Percentiles rank a stretch among this genome's conserved stretches.
These are phyloP conservation scores for Eimeria sp. DNA, from an alignment of 169 alveolate genomes.

Conservation along the genomic window DNA sequence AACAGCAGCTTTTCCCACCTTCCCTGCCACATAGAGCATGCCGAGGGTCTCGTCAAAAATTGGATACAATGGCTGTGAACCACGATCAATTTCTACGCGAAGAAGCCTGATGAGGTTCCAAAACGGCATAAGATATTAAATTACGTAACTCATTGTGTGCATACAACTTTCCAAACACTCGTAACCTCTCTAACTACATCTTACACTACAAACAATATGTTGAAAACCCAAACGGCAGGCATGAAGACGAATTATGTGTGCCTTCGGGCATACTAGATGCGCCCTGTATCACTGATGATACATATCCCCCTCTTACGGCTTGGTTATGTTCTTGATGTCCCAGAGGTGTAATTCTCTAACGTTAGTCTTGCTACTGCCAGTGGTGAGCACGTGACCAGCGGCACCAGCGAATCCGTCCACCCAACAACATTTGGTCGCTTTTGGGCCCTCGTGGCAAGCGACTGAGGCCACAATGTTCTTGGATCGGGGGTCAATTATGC, in stretches of 20 bases:
- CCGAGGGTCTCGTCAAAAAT: slow-evolving; percentile 81
- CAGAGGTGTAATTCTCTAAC: slow-evolving; percentile 76
- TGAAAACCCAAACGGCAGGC: neutral
- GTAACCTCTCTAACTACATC: neutral
- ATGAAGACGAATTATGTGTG: neutral
- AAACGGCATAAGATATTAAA: neutral
- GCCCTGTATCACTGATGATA: neutral
- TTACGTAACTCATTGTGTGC: neutral
- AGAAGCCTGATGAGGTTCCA: slow-evolving; percentile 27
- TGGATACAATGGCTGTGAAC: slow-evolving; percentile 82
- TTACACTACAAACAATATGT: neutral
- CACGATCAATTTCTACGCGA: slow-evolving; percentile 78
- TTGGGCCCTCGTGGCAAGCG: slow-evolving; percentile 80
- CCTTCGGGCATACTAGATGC: neutral
- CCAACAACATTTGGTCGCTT: slow-evolving; percentile 81
- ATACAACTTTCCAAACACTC: neutral
- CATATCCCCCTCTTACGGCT: slow-evolving; percentile 74
- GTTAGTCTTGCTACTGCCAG: slow-evolving; percentile 78
- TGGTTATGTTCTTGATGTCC: slow-evolving; percentile 74
- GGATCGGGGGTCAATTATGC: slow-evolving; percentile 70
- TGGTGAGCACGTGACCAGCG: slow-evolving; percentile 74
- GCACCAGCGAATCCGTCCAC: slow-evolving; percentile 81
- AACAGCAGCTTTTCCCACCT: slow-evolving; percentile 44
- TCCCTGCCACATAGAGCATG: slow-evolving; percentile 81
- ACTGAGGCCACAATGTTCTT: slow-evolving; percentile 51